phyloP scores from a whole-genome alignment of 805 yeast species.

The Sugiyamaella mastotermitis region DNA sequence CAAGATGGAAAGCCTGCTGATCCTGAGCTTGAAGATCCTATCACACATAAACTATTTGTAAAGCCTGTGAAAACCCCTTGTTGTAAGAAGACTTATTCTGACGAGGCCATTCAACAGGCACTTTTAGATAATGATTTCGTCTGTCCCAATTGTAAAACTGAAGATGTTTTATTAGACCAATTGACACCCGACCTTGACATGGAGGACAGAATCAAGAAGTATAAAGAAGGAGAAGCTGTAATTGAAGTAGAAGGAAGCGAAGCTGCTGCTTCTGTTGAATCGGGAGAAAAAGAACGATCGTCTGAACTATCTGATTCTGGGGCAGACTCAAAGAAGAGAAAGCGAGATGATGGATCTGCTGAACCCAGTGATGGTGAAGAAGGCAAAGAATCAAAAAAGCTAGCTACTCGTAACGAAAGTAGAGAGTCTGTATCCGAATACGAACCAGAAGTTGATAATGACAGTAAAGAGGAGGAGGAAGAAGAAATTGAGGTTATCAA shows the following conservation, averaged over 20 bases:
- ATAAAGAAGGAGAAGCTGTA: constrained; percentile 11
- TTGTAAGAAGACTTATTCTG: constrained; percentile 55
- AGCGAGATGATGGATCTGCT: constrained; percentile 1
- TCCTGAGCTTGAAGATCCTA: constrained; percentile 62
- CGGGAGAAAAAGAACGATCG: constrained; percentile 1
- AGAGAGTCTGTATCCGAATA: not conserved
- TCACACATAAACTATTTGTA: constrained; percentile 54
- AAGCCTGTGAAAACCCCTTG: constrained; percentile 83
- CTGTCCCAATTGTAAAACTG: constrained; percentile 79
- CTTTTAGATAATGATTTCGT: constrained; percentile 78
- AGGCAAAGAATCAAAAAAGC: not conserved
- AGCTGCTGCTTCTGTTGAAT: not conserved
- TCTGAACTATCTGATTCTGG: constrained; percentile 1
- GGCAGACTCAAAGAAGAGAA: not conserved
- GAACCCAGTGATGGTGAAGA: constrained; percentile 6
- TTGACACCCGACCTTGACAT: constrained; percentile 57
- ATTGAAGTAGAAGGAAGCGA: constrained; percentile 5
- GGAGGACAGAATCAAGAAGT: constrained; percentile 48
- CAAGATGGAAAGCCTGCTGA: constrained; percentile 47
- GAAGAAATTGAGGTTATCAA: constrained; percentile 1
- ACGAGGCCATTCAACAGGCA: constrained; percentile 55
- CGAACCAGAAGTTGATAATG: not conserved
- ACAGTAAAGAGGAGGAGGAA: constrained; percentile 1
- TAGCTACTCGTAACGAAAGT: not conserved
- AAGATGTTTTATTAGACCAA: constrained; percentile 71